A percentile compares a stretch with the other conserved stretches of the same genome.
Evolutionary conservation across 768 basidiomycete genomes (phyloP).

Genomic region (Xerocomus spinulosus): DNA sequence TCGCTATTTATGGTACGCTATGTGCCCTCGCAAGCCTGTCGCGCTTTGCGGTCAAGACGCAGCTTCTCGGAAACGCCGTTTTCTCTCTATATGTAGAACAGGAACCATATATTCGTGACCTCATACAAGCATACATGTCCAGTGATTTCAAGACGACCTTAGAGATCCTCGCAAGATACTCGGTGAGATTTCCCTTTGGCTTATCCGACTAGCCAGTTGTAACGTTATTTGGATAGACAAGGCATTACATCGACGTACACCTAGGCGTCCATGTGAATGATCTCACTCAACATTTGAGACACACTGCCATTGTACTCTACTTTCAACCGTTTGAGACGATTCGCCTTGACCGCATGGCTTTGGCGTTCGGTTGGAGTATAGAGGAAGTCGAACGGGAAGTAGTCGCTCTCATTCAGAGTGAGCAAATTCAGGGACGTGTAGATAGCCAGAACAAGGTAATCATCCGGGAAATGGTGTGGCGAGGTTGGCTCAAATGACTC

Average conservation of each 20-base stretch:
- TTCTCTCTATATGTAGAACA: constrained; percentile 81
- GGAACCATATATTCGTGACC: constrained; percentile 81
- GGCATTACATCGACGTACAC: constrained; percentile 76
- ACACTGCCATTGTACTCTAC: constrained; percentile 79
- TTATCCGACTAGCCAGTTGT: background rate
- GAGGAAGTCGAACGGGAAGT: constrained; percentile 70
- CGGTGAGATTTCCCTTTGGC: constrained; percentile 40
- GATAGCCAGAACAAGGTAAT: constrained; percentile 85
- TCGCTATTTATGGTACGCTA: constrained; percentile 81
- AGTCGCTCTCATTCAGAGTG: constrained; percentile 70
- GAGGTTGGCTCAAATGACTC: background rate
- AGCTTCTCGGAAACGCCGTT: constrained; percentile 60
- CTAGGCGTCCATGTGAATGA: constrained; percentile 61
- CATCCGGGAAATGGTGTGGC: background rate
- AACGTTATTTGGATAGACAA: constrained; percentile 45
- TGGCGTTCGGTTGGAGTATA: constrained; percentile 78
- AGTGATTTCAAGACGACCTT: constrained; percentile 84
- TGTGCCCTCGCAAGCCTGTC: constrained; percentile 78
- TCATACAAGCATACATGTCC: constrained; percentile 79
- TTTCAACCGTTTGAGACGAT: constrained; percentile 89
- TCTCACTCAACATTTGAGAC: constrained; percentile 65
- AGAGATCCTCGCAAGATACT: constrained; percentile 66
- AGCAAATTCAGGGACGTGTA: constrained; percentile 75
- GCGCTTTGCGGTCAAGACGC: constrained; percentile 63
- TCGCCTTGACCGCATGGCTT: constrained; percentile 76